Base-by-base conservation (phyloP, 805 yeast genomes). In the Yarrowia deformans region DNA sequence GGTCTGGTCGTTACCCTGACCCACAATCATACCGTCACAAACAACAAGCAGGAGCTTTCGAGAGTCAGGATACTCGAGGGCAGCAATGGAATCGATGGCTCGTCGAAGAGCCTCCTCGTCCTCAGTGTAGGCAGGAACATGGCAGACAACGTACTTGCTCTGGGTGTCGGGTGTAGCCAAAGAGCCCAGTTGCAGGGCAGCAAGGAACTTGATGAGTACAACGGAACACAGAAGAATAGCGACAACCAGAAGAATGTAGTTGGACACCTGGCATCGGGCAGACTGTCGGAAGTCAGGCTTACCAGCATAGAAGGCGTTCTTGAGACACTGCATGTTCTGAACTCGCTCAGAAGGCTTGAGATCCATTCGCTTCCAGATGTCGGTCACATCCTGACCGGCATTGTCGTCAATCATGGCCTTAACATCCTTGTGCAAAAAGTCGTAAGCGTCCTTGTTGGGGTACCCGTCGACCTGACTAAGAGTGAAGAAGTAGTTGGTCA, bases 11-110 rank as follows among this genome's bases (percentile, higher is more conserved):
- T 86, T 86, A 37, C 89, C 89, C n/a, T 87, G 81, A 71, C 90
- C 90, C 71, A 85, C 84, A 74, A 86, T 85, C 74, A 85, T 77
- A 73, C 90, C 90, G 72, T 86, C 90, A 76, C 90, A 86, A 48
- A 86, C 77, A 46, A 87, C 81, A 12, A 85, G 75, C 63, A 86
- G 80, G 70, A 86, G 78, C 75, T 86, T 86, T 73, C 87, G 85
- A 67, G 85, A 84, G 73, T 85, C 87, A 50, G 87, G 88, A 72
- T 83, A 86, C 70, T 84, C 82, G 42, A 87, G 84, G 23, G 87
- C 81, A n/a, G 88, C 88, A 67, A 86, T 72, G 10, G 89, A 86
- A 75, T 87, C 89, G 72, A 86, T 80, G 1, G 88, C 87, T 14
- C 87, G 80, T 48, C 89, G 79, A 61, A 86, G 73, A 50, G 87